Evolutionary conservation across 805 yeast species (phyloP), one percentile per base, ranked within the genome.

Genomic region (Zygosaccharomyces kombuchaensis): DNA sequence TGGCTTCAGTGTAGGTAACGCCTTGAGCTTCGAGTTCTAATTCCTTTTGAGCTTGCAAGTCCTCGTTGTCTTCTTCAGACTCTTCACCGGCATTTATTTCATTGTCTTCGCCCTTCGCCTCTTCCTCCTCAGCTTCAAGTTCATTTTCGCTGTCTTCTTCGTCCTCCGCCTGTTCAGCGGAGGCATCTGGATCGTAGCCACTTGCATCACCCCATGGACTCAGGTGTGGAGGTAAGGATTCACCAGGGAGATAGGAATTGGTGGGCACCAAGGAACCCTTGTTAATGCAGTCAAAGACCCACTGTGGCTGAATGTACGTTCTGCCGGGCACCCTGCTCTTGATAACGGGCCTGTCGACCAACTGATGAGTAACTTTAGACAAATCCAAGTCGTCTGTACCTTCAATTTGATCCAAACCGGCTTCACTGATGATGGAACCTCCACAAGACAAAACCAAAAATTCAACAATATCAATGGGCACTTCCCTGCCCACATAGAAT

Each of bases 181-280:
- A 67, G 26, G 78, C 84, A 46, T 75, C 81, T 58, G 99, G 98
- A 67, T 91, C 81, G 70, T 93, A 93, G 44, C 82, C 84, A 57
- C 84, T 88, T 39, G 90, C 78, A 71, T 93, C 99, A 57, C 98
- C 98, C 98, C 99, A 93, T 73, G 99, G 99, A 43, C 96, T 87
- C 60, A 93, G 74, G 68, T 93, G 99, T 30, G 99, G 97, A 36
- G 99, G 99, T 53, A 93, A 74, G 4, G 87, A 72, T 70, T 91
- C 97, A 46, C 99, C 99, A 4, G 96, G 96, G 36, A 95, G 85
- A 63, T 93, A 93, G 45, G 75, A 75, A 45, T 83, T 81, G 17
- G 87, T 96, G 14, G 93, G 80, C 48, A 85, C 73, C 50, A 93
- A 73, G 48, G 77, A 73, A 40, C 80, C 77, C 68, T 84, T 84